These are phyloP conservation scores for Oryza glumipatula DNA, from an alignment of 176 grass and related monocot genomes.

Conservation along the genomic window DNA sequence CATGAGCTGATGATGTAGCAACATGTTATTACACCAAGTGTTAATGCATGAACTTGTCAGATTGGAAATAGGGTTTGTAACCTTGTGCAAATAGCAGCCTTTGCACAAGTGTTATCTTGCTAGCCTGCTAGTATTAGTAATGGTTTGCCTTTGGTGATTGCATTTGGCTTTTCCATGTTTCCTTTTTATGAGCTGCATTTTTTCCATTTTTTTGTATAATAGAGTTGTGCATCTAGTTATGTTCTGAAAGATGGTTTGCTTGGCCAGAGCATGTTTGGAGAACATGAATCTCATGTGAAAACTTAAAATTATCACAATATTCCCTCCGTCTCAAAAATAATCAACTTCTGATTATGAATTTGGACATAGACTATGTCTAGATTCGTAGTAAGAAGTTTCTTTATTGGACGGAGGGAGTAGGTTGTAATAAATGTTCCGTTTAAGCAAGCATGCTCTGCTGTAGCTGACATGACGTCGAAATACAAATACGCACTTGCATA, in stretches of 20 bases:
- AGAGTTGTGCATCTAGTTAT: background rate
- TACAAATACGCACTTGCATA: background rate
- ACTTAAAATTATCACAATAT: background rate
- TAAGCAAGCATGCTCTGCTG: too few species aligned
- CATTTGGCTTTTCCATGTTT: background rate
- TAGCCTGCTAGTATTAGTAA: background rate
- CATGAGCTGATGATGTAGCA: background rate
- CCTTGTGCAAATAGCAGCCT: background rate
- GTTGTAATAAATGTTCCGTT: background rate
- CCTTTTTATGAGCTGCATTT: background rate
- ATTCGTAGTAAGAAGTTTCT: too few species aligned
- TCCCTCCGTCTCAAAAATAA: too few species aligned
- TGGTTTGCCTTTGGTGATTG: background rate
- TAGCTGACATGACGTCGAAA: background rate
- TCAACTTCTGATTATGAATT: too few species aligned
- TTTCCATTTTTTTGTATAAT: background rate
- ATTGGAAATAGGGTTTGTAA: background rate
- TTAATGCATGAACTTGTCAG: background rate
- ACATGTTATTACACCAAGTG: background rate
- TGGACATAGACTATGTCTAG: too few species aligned
- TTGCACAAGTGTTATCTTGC: background rate
- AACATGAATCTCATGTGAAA: background rate
- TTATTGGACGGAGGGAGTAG: too few species aligned
- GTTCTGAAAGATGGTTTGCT: background rate
- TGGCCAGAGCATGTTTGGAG: background rate